phyloP scores from a whole-genome alignment of 106 monocot genomes.

The Dioscorea dumetorum region DNA sequence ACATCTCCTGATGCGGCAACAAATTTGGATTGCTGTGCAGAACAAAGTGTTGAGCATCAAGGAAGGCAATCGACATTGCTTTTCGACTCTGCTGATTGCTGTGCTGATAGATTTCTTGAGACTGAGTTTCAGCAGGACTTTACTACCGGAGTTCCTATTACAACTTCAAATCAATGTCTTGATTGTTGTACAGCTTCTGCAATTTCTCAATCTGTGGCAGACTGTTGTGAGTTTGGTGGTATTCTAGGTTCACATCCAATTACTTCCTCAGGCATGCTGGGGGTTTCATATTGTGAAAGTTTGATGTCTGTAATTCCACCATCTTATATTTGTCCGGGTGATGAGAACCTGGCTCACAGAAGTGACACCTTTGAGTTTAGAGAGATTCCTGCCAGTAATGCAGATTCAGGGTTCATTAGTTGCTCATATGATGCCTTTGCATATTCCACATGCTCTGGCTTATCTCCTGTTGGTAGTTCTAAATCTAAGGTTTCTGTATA shows the following conservation, averaged over 20 bases:
- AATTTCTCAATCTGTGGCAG: constrained; percentile 10
- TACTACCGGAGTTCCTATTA: constrained; percentile 3
- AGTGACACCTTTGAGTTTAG: not conserved
- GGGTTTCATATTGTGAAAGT: constrained; percentile 20
- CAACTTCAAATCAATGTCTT: constrained; percentile 8
- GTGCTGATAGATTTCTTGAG: constrained; percentile 4
- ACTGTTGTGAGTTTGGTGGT: constrained; percentile 14
- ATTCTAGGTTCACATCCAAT: constrained; percentile 18
- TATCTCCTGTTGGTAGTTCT: constrained; percentile 8
- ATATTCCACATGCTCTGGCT: constrained; percentile 10
- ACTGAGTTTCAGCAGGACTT: constrained; percentile 1
- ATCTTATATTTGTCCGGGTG: constrained; percentile 28
- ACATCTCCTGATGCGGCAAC: not conserved
- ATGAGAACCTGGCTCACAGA: constrained; percentile 9
- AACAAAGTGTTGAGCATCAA: not conserved
- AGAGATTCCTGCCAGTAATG: constrained; percentile 8
- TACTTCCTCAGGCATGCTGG: constrained; percentile 19
- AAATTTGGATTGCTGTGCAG: not conserved
- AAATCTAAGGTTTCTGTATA: constrained; percentile 5
- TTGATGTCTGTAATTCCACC: constrained; percentile 24
- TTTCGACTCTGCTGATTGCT: constrained; percentile 2
- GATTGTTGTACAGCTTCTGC: constrained; percentile 12
- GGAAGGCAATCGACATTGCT: not conserved
- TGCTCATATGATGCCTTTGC: constrained; percentile 16
- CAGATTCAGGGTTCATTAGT: constrained; percentile 24